Evolutionary conservation across 257 asterid genomes (phyloP), one percentile per base, ranked within the genome.

Genomic region (Mitragyna speciosa): DNA sequence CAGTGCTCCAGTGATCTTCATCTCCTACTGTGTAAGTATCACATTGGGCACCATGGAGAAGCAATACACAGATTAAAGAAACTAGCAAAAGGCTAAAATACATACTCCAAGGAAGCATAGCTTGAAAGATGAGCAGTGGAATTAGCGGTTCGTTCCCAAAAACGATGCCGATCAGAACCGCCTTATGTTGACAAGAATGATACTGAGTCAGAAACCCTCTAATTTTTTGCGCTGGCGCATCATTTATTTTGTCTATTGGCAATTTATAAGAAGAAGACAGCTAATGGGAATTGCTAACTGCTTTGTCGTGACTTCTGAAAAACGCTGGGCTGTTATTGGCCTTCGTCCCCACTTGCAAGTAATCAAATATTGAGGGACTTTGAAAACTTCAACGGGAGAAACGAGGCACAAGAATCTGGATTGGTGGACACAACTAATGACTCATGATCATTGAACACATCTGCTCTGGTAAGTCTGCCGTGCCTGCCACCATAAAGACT

Each of bases 21-120:
- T 74, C 83, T 4, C 83, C 76, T 7, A 80, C 83, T 0, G 52
- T 28, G 75, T 67, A 74, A 67, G 63, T 73, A 54, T 74, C 83
- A 52, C 58, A 48, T 28, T 24, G 66, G 68, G 54, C 36, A 67
- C 75, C 30, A 15, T 41, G 28, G 43, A 73, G 71, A 33, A 80
- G 59, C 30, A 56, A 66, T 74, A 66, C 1, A 48, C 56, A 65
- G 15, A n/a, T 22, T 4, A 65, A 39, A 36, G 19, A 12, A 66
- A 51, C n/a, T 52, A 6, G 30, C 7, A 16, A 36, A 16, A 20
- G 17, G 72, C 26, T 10, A 33, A 66, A 28, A 28, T 6, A 28
- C 7, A 12, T 26, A 31, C 41, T 12, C 10, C 4, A n/a, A 28
- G 15, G 17, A 8, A 31, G 26, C 72, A 68, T 68, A 33, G 43